Evolutionary conservation across 495 filamentous ascomycete species (phyloP).

Genomic region (Aspergillus conjunctus): DNA sequence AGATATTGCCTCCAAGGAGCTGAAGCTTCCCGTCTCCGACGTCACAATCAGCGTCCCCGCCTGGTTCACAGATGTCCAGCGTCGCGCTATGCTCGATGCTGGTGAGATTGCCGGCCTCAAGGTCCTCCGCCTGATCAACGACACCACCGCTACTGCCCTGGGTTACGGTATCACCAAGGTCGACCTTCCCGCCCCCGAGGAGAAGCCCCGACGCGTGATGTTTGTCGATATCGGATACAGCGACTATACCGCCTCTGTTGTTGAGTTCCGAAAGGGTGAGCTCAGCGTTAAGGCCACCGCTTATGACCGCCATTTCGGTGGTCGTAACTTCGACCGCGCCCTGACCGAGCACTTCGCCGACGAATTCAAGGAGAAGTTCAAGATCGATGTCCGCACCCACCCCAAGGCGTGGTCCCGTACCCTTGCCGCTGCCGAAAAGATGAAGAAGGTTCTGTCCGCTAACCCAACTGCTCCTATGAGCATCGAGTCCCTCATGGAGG

Average conservation of each 20-base stretch:
- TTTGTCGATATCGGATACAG: slow-evolving; percentile 97
- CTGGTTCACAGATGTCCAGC: slow-evolving; percentile 97
- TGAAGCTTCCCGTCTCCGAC: slow-evolving; percentile 92
- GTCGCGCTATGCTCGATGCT: slow-evolving; percentile 85
- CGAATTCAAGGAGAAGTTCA: slow-evolving; percentile 93
- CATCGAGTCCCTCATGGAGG: slow-evolving; percentile 99
- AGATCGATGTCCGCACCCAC: slow-evolving; percentile 86
- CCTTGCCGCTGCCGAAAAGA: slow-evolving; percentile 85
- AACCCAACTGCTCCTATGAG: slow-evolving; percentile 92
- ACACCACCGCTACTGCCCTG: slow-evolving; percentile 93
- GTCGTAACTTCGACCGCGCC: slow-evolving; percentile 94
- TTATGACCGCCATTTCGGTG: slow-evolving; percentile 95
- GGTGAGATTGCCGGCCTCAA: slow-evolving; percentile 94
- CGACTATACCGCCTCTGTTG: slow-evolving; percentile 91
- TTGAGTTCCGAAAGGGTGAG: slow-evolving; percentile 97
- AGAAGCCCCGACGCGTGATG: slow-evolving; percentile 88
- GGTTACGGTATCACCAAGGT: slow-evolving; percentile 97
- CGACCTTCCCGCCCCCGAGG: slow-evolving; percentile 83
- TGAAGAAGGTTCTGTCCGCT: slow-evolving; percentile 98
- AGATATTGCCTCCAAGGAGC: slow-evolving; percentile 79
- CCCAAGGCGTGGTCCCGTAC: slow-evolving; percentile 86
- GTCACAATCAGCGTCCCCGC: slow-evolving; percentile 91
- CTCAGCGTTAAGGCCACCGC: slow-evolving; percentile 90
- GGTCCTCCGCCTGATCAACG: slow-evolving; percentile 92
- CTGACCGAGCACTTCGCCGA: slow-evolving; percentile 91